Percentiles rank a stretch among this genome's conserved stretches.
Conservation (phyloP, 176 grass and related monocot species). For the Oropetium thomaeum region DNA sequence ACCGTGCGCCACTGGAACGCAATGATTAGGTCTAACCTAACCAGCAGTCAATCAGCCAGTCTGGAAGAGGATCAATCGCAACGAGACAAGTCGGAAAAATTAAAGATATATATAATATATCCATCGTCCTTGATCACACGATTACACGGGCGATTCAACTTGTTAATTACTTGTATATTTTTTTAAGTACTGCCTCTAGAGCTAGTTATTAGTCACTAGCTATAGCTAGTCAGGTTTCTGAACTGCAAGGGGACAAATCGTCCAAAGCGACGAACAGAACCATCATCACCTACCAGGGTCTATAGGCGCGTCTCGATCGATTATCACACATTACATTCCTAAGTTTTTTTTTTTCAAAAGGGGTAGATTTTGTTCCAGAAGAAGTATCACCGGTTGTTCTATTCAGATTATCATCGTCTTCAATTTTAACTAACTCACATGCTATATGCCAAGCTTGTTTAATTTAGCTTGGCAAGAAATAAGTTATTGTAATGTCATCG, state of each 20-base stretch:
- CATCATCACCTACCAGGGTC: constrained; percentile 37
- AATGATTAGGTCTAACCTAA: constrained; percentile 26
- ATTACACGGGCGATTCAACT: constrained; percentile 1
- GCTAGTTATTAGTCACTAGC: not conserved
- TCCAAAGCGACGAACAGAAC: constrained; percentile 36
- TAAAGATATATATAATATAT: constrained; percentile 24
- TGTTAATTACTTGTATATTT: not conserved
- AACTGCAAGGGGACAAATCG: constrained; percentile 43
- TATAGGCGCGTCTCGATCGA: not conserved
- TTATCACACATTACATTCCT: not conserved
- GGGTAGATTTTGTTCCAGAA: not conserved
- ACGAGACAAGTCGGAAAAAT: constrained; percentile 23
- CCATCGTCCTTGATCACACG: constrained; percentile 24
- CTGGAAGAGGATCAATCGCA: constrained; percentile 16
- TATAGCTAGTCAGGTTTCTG: constrained; percentile 30
- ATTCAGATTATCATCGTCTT: too few relatives aligned
- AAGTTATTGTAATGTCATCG: too few relatives aligned
- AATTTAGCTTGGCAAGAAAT: too few relatives aligned
- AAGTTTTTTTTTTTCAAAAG: not conserved
- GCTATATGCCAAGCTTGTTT: too few relatives aligned
- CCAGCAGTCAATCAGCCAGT: constrained; percentile 34
- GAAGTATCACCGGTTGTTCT: not conserved
- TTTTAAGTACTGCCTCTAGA: not conserved
- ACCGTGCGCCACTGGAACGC: constrained; percentile 10
- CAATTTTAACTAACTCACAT: too few relatives aligned